A percentile compares a stretch with the other conserved stretches of the same genome.
Conservation (phyloP, 2,329 filamentous ascomycete species). For the Diaporthe caulivora region DNA sequence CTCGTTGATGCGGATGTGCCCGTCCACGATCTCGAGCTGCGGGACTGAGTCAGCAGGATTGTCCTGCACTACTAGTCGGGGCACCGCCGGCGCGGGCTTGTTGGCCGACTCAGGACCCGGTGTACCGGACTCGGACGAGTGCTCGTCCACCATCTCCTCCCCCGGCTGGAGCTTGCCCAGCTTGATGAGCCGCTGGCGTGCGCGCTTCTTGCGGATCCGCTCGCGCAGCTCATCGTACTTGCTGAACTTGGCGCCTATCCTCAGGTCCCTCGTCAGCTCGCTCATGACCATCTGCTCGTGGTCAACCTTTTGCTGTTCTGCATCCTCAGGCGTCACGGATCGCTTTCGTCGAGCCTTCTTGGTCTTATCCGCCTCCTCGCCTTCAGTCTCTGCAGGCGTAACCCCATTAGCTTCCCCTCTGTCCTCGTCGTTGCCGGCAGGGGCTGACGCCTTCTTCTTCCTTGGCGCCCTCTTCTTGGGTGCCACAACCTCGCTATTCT, state of each 20-base stretch:
- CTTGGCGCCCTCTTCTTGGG: conserved; percentile 40
- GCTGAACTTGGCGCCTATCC: conserved; percentile 77
- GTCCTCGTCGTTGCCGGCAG: neutral
- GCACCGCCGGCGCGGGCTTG: conserved; percentile 42
- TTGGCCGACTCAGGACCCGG: conserved; percentile 40
- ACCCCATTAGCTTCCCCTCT: neutral
- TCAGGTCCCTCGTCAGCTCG: conserved; percentile 77
- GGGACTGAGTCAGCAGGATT: conserved; percentile 46
- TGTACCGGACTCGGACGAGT: conserved; percentile 37
- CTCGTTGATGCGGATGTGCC: conserved; percentile 79
- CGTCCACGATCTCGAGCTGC: conserved; percentile 75
- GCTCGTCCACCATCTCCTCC: conserved; percentile 34
- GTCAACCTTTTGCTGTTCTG: conserved; percentile 74
- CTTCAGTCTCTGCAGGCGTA: conserved; percentile 42
- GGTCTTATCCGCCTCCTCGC: conserved; percentile 40
- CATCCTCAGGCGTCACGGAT: conserved; percentile 71
- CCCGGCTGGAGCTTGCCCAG: conserved; percentile 35
- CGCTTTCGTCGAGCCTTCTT: conserved; percentile 53
- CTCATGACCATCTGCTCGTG: conserved; percentile 77
- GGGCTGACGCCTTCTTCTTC: conserved; percentile 35
- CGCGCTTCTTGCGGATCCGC: conserved; percentile 66
- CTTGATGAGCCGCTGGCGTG: conserved; percentile 34
- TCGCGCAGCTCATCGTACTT: conserved; percentile 79
- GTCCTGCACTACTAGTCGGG: conserved; percentile 46
- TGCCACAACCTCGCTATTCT: conserved; percentile 39